These are phyloP conservation scores for Fermentozyma sake DNA, from an alignment of 1,139 yeast genomes.

Conservation along the genomic window DNA sequence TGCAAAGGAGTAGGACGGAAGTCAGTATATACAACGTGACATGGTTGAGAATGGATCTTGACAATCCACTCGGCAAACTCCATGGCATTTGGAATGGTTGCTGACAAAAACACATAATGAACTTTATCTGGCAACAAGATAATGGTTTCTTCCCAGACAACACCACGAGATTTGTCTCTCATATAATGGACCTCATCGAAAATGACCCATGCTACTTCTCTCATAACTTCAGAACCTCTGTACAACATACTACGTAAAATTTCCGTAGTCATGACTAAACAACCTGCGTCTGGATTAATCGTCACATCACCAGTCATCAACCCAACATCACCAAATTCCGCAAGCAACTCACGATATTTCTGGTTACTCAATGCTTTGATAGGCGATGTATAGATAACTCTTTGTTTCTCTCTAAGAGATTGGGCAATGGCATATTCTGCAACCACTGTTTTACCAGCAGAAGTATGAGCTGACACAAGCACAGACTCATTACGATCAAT, in stretches of 20 bases:
- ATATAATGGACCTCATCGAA: slow-evolving; percentile 96
- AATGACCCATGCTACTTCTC: slow-evolving; percentile 96
- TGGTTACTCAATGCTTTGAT: slow-evolving; percentile 96
- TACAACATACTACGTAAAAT: slow-evolving; percentile 89
- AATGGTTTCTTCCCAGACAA: slow-evolving; percentile 98
- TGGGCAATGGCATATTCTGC: slow-evolving; percentile 99
- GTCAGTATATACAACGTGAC: slow-evolving; percentile 97
- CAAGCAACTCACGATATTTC: slow-evolving; percentile 87
- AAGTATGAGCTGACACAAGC: slow-evolving; percentile 94
- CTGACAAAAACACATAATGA: slow-evolving; percentile 80
- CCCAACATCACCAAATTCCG: slow-evolving; percentile 95
- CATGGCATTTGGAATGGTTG: slow-evolving; percentile 97
- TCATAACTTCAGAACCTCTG: slow-evolving; percentile 89
- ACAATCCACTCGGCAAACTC: slow-evolving; percentile 99
- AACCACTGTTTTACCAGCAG: slow-evolving; percentile 98
- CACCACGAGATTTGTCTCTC: slow-evolving; percentile 96
- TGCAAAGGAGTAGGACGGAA: slow-evolving; percentile 98
- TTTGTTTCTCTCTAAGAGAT: slow-evolving; percentile 81
- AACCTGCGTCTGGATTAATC: slow-evolving; percentile 93
- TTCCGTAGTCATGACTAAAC: slow-evolving; percentile 97
- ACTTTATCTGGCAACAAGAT: slow-evolving; percentile 94
- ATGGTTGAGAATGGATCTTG: slow-evolving; percentile 89
- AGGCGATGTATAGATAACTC: slow-evolving; percentile 96
- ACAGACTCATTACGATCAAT: slow-evolving; percentile 95
- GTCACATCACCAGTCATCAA: slow-evolving; percentile 98